These are phyloP conservation scores for Tilletia setariae DNA, from an alignment of 1,284 basidiomycete genomes.

Conservation along the genomic window DNA sequence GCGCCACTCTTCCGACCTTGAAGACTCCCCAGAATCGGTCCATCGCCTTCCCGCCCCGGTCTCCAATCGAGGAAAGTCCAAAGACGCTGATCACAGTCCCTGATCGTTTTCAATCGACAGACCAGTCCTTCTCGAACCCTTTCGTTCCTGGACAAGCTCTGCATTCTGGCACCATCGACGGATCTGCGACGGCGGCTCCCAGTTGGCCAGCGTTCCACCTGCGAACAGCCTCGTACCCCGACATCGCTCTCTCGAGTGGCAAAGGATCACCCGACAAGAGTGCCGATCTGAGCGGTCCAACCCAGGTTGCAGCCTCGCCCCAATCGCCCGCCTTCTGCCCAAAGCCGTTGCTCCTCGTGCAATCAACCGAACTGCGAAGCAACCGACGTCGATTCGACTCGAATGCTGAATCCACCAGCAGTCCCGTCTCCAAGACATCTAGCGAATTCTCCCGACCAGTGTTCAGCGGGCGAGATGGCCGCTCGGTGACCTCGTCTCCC, in stretches of 20 bases:
- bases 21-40: neutral
- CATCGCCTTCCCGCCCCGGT: neutral
- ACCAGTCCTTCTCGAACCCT: neutral
- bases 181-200: neutral
- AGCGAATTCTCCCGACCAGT: slow-evolving; percentile 4
- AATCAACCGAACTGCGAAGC: neutral
- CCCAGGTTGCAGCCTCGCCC: neutral
- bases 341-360: slow-evolving; percentile 1
- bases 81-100: neutral
- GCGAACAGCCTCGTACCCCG: neutral
- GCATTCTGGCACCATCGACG: neutral
- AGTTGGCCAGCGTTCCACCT: neutral
- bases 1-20: neutral
- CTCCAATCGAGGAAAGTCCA: neutral
- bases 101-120: neutral
- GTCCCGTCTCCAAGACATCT: neutral
- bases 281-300: too few species aligned
- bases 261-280: neutral
- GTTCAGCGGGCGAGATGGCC: neutral
- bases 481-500: neutral
- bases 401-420: neutral
- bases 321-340: neutral
- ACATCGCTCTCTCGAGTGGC: neutral
- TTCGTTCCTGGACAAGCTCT: neutral
- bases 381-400: neutral